Percentiles rank a stretch among this genome's conserved stretches.
phyloP scores from a whole-genome alignment of 2,329 filamentous ascomycete genomes.

The Akanthomyces muscarius region DNA sequence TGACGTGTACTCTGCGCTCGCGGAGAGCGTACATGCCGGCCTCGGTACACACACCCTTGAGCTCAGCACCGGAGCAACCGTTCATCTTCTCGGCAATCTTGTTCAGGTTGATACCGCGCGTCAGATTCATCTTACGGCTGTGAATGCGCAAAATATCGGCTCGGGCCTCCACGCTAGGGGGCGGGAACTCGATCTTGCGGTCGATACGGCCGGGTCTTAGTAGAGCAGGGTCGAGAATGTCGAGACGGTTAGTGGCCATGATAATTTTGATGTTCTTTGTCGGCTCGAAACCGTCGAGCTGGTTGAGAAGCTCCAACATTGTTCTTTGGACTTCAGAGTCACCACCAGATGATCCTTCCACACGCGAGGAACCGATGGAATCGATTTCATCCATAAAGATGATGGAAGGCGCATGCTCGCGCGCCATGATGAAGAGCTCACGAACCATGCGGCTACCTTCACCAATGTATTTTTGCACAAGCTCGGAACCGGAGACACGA shows the following conservation, averaged over 20 bases:
- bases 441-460: constrained; percentile 98
- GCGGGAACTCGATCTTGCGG: constrained; percentile 98
- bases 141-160: constrained; percentile 98
- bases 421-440: constrained; percentile 97
- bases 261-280: constrained; percentile 99
- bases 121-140: constrained; percentile 97
- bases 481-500: constrained; percentile 87
- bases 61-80: constrained; percentile 91
- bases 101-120: constrained; percentile 90
- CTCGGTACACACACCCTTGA: constrained; percentile 98
- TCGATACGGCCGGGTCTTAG: constrained; percentile 96
- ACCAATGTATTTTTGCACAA: constrained; percentile 99
- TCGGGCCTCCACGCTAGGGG: constrained; percentile 90
- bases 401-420: constrained; percentile 95
- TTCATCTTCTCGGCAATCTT: constrained; percentile 99
- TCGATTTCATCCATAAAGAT: constrained; percentile 99
- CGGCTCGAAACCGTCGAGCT: constrained; percentile 96
- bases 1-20: constrained; percentile 94
- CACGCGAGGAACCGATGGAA: constrained; percentile 94
- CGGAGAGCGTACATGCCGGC: constrained; percentile 97
- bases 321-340: constrained; percentile 98
- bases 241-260: constrained; percentile 97
- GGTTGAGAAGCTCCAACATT: constrained; percentile 97
- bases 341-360: constrained; percentile 90
- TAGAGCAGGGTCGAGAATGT: constrained; percentile 93